These are phyloP conservation scores for Hypoxylon cercidicola DNA, from an alignment of 495 filamentous ascomycete genomes.

Conservation along the genomic window DNA sequence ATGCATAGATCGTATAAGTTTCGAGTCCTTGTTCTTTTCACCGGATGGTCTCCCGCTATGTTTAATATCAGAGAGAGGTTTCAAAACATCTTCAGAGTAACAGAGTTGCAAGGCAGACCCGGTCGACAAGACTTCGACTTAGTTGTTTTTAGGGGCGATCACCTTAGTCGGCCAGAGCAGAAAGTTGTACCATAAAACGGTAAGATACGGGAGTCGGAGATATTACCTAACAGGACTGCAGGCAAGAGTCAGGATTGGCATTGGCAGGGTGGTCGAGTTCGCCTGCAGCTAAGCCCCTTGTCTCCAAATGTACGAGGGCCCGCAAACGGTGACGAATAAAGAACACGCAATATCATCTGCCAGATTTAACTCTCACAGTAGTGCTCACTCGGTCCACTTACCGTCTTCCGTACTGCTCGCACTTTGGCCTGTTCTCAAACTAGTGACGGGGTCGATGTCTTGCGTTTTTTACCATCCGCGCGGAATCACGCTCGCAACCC, in stretches of 20 bases:
- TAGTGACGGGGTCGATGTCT: not conserved
- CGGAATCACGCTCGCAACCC: not conserved
- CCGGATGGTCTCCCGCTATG: constrained; percentile 1
- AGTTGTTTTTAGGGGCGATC: constrained; percentile 10
- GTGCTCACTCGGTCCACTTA: not conserved
- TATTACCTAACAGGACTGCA: constrained; percentile 21
- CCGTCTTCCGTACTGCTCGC: not conserved
- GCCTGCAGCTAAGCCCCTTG: constrained; percentile 8
- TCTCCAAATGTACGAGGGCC: not conserved
- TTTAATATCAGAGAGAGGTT: constrained; percentile 16
- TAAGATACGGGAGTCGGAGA: constrained; percentile 20
- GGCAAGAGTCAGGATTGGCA: constrained; percentile 13
- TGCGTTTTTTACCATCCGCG: not conserved
- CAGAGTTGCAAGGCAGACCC: constrained; percentile 10
- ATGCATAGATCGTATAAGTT: constrained; percentile 3
- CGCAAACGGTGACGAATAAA: not conserved
- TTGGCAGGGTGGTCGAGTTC: constrained; percentile 15
- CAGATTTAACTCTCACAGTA: not conserved
- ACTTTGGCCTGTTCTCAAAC: not conserved
- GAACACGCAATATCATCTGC: not conserved
- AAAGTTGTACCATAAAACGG: constrained; percentile 1
- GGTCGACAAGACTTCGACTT: constrained; percentile 1
- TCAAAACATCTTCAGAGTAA: constrained; percentile 8
- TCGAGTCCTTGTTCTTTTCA: not conserved
- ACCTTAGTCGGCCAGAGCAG: not conserved